Conservation (phyloP, 2,329 filamentous ascomycete species). For the Cytospora schulzeri region DNA sequence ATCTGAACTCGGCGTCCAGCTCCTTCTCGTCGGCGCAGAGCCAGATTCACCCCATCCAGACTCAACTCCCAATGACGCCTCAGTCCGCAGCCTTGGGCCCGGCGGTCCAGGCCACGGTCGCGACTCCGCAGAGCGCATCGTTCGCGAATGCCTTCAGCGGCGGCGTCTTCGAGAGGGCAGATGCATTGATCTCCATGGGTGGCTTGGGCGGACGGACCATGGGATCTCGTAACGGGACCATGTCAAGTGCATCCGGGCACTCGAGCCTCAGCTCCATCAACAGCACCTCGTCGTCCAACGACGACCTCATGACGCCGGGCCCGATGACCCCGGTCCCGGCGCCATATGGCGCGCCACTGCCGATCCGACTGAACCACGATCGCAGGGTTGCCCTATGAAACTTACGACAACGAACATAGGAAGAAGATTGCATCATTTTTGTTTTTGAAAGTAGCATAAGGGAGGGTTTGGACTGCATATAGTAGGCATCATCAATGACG, state of each 20-base stretch:
- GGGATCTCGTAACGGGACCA: conserved; percentile 55
- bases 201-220: conserved; percentile 61
- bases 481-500: conserved; percentile 12
- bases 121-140: conserved; percentile 62
- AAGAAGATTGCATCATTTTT: conserved; percentile 14
- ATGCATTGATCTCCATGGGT: conserved; percentile 59
- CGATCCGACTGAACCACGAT: conserved; percentile 16
- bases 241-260: conserved; percentile 54
- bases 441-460: conserved; percentile 17
- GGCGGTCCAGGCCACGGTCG: conserved; percentile 86
- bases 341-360: conserved; percentile 14
- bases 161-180: conserved; percentile 62
- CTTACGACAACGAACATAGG: conserved; percentile 15
- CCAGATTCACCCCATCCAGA: conserved; percentile 24
- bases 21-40: conserved; percentile 33
- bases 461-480: conserved; percentile 13
- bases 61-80: conserved; percentile 75
- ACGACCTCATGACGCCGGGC: conserved; percentile 36
- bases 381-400: conserved; percentile 15
- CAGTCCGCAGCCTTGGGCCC: conserved; percentile 87
- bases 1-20: conserved; percentile 39
- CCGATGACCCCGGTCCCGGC: conserved; percentile 32
- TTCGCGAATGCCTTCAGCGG: conserved; percentile 58
- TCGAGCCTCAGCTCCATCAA: conserved; percentile 50
- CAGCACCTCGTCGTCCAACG: conserved; percentile 34